Base-by-base conservation (phyloP, 2,329 filamentous ascomycete species). In the Botrytis fragariae region DNA sequence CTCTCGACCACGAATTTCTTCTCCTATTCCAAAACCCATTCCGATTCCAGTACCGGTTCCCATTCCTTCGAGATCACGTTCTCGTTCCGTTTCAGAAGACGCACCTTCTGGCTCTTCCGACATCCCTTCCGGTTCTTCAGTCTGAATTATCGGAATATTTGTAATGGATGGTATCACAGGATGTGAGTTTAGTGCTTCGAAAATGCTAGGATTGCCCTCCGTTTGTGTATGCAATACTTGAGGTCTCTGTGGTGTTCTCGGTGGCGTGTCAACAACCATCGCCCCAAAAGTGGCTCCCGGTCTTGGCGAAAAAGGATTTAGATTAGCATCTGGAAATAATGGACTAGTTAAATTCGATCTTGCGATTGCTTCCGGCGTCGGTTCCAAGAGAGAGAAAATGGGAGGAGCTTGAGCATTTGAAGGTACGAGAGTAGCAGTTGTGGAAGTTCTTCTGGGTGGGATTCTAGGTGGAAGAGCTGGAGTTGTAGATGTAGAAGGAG, bases 131-230 rank as follows among this genome's bases (percentile, higher is more conserved):
- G 65, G 35, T 7, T 68, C 65, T 57, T 68, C 65, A 18, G 65
- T 57, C 14, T 42, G 9, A n/a, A 68, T 68, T 16, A 35, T 32
- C 18, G 65, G 65, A 10, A 57, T 8, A 18, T 68, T 68, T 57
- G 65, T 22, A 9, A 57, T 68, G 48, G 48, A 29, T 29, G 51
- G 65, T 12, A 25, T 57, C n/a, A 68, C 65, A 37, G 65, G 65
- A 20, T 68, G 65, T 29, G 65, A 68, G 57, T 68, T 68, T 29
- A 68, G 10, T 37, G 65, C 65, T 68, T 68, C 65, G n/a, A 68
- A 68, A 32, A 68, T 48, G 42, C 65, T 68, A 1, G 65, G 48
- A 16, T 54, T n/a, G 12, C 48, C 48, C 37, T 68, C 65, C 2
- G 65, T 68, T 2, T 57, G 65, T 14, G 48, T 29, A 4, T 54